A percentile compares a stretch with the other conserved stretches of the same genome.
Conservation (phyloP, 2,329 filamentous ascomycete species). For the Sordariomycetes sp. region DNA sequence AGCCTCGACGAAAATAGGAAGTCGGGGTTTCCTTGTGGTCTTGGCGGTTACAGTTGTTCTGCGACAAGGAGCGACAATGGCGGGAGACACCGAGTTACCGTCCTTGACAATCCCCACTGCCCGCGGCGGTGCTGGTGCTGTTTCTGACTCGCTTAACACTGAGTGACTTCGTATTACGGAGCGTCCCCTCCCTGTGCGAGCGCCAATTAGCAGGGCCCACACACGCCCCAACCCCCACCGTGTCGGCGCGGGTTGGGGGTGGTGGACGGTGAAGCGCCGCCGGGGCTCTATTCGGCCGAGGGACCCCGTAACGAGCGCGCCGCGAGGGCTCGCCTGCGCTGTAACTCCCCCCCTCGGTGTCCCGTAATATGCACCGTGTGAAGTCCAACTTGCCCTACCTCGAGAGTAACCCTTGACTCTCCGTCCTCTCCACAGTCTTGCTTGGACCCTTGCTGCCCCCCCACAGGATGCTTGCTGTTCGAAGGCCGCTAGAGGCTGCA, state of each 20-base stretch:
- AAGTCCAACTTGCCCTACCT: background rate
- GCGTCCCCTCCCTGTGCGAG: no score
- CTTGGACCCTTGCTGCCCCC: background rate
- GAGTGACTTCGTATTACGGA: no score
- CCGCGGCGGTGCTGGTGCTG: no score
- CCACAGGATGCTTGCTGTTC: background rate
- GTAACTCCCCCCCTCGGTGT: constrained; percentile 4
- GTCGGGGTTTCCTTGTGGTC: no score
- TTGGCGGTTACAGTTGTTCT: no score
- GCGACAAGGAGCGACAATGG: no score
- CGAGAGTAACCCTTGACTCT: background rate
- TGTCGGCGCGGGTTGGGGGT: background rate
- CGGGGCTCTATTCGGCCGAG: background rate
- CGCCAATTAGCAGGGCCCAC: no score
- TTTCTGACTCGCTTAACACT: no score
- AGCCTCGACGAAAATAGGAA: no score
- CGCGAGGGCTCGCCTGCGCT: background rate
- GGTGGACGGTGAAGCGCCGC: background rate
- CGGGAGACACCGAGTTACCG: no score
- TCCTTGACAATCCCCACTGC: no score
- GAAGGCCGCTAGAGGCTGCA: background rate
- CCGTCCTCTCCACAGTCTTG: background rate
- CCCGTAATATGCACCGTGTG: constrained; percentile 2
- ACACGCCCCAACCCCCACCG: background rate
- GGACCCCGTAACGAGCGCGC: background rate